Percentiles rank a stretch among this genome's conserved stretches.
These are phyloP conservation scores for Tricharina praecox DNA, from an alignment of 495 filamentous ascomycete species.

Conservation along the genomic window DNA sequence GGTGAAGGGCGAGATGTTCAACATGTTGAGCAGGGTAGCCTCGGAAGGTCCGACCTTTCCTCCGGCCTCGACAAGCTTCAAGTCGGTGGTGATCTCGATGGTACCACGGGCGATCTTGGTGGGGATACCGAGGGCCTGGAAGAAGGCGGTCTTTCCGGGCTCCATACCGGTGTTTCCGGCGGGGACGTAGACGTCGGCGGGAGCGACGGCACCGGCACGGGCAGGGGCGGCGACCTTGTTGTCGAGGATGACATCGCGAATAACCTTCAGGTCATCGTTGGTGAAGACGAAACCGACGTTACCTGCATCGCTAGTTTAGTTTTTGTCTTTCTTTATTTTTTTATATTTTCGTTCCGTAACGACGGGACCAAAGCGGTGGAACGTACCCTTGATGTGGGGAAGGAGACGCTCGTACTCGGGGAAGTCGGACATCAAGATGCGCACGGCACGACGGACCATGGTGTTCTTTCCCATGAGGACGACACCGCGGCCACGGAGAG, in stretches of 20 bases:
- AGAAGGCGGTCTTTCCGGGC: constrained; percentile 99
- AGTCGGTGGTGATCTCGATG: constrained; percentile 97
- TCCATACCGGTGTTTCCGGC: constrained; percentile 99
- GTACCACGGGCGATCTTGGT: constrained; percentile 99
- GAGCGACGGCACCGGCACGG: constrained; percentile 89
- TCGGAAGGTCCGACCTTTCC: constrained; percentile 95
- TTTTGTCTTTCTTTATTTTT: background rate
- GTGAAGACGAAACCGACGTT: constrained; percentile 99
- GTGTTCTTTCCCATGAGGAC: constrained; percentile 99
- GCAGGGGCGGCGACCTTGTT: constrained; percentile 97
- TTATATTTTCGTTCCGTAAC: no score
- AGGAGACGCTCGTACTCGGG: constrained; percentile 96
- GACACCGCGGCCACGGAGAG: constrained; percentile 73
- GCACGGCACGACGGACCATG: constrained; percentile 96
- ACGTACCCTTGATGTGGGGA: constrained; percentile 69
- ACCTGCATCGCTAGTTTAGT: constrained; percentile 31
- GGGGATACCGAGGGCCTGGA: constrained; percentile 99
- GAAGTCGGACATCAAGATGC: constrained; percentile 76
- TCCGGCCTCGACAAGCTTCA: constrained; percentile 90
- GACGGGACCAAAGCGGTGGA: background rate
- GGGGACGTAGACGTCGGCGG: constrained; percentile 75
- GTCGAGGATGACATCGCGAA: constrained; percentile 81
- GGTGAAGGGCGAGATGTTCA: constrained; percentile 99
- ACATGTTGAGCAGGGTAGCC: constrained; percentile 95
- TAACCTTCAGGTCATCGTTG: constrained; percentile 79